A percentile compares a stretch with the other conserved stretches of the same genome.
These are phyloP conservation scores for Aspergillus fijiensis DNA, from an alignment of 2,329 filamentous ascomycete genomes.

Conservation along the genomic window DNA sequence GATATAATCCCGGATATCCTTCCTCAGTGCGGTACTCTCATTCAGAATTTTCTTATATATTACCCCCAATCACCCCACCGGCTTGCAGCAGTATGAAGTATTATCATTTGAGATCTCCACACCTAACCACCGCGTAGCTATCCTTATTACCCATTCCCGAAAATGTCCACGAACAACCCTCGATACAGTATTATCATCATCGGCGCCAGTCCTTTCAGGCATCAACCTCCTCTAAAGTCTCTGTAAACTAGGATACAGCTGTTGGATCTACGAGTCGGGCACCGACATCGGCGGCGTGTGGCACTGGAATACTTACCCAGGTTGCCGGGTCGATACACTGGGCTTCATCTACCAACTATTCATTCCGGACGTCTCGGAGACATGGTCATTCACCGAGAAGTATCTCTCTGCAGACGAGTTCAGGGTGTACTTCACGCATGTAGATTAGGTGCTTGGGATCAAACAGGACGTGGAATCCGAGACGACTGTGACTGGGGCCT, in stretches of 20 bases:
- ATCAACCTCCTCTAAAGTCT: conserved; percentile 11
- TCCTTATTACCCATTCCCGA: no score
- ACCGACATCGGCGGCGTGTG: conserved; percentile 11
- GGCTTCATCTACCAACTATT: conserved; percentile 10
- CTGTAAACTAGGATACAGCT: conserved; percentile 7
- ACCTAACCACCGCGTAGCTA: no score
- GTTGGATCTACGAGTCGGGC: conserved; percentile 8
- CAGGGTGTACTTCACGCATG: conserved; percentile 48
- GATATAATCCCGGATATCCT: no score
- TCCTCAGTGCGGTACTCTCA: no score
- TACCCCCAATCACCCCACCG: accelerated
- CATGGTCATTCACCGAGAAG: conserved; percentile 44
- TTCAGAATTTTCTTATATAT: no score
- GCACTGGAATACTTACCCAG: conserved; percentile 13
- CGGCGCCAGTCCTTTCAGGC: conserved; percentile 14
- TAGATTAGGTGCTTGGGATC: conserved; percentile 46
- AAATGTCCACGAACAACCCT: no score
- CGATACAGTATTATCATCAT: conserved; percentile 9
- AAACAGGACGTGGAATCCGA: conserved; percentile 49
- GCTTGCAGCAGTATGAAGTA: no score
- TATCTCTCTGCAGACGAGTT: conserved; percentile 39
- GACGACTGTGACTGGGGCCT: conserved; percentile 41
- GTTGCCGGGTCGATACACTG: conserved; percentile 7
- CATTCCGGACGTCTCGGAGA: conserved; percentile 48
- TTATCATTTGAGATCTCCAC: no score